Evolutionary conservation across 441 rosid species (phyloP), one percentile per base, ranked within the genome.

Genomic region (Cnidoscolus chayamansa): DNA sequence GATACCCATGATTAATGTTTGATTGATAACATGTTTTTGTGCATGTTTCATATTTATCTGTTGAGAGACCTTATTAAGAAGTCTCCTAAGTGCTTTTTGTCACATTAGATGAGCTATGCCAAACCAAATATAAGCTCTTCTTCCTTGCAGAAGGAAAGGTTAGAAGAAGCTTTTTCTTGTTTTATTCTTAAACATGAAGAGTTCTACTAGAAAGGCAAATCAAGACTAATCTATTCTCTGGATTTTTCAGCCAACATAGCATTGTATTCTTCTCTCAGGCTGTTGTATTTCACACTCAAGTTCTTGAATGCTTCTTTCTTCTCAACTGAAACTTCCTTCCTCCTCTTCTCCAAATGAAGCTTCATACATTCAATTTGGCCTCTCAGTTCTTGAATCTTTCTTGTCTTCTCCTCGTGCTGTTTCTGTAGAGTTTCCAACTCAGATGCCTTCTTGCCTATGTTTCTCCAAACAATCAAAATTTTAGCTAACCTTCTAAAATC

Each of bases 261-360:
- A 50, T 78, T 76, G 74, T 80, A 83, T 40, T 83, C 87, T 51
- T 84, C 85, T 61, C 85, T 79, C 63, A 83, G 58, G 56, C 63
- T 73, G 51, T 75, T 72, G 19, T 81, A 83, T 57, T 74, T 74
- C 54, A 74, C 76, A 31, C 67, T 72, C 67, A 84, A 65, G 72
- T 12, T 68, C 76, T 74, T 65, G 77, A 81, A 79, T 31, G 69
- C 68, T 71, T 77, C 79, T 61, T 58, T 75, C 78, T 67, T 81
- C 50, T 81, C 82, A 16, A 73, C 77, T 8, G 79, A 59, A 63
- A 37, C 57, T 10, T 66, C 73, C 45, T 54, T 75, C 72, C 67
- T 81, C 76, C 79, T 82, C 79, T 71, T 78, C 78, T 79, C 78
- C 75, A 75, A 43, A 10, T 61, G 47, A 57, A 72, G 68, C 81